These are phyloP conservation scores for Inga laurina DNA, from an alignment of 306 rosid species.

Conservation along the genomic window DNA sequence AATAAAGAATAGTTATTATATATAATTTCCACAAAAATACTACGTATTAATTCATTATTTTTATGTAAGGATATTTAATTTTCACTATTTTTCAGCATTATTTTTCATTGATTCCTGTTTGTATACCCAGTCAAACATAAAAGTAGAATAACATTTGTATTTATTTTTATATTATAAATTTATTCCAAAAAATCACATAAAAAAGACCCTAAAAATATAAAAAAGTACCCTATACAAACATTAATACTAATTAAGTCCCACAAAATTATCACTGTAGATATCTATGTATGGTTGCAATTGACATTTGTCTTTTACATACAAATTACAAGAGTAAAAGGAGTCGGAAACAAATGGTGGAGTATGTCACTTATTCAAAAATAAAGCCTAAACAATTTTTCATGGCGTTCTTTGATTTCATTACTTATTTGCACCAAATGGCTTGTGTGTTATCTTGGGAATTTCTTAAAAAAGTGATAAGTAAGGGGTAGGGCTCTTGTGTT, in stretches of 20 bases:
- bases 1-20: neutral
- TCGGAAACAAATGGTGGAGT: neutral
- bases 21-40: neutral
- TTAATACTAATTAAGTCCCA: neutral
- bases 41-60: neutral
- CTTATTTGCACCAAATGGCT: neutral
- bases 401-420: neutral
- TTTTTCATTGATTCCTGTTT: no score
- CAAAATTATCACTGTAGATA: neutral
- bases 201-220: no score
- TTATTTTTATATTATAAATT: no score
- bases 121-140: neutral
- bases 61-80: no score
- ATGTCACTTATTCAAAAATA: neutral
- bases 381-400: neutral
- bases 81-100: neutral
- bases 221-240: no score
- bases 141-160: neutral
- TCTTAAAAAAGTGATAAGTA: neutral
- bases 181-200: no score
- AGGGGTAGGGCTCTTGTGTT: neutral
- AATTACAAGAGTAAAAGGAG: neutral
- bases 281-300: neutral
- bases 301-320: neutral
- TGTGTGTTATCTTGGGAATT: neutral